Evolutionary conservation across 176 grass and related monocot species (phyloP).

Genomic region (Aegilops sharonensis): DNA sequence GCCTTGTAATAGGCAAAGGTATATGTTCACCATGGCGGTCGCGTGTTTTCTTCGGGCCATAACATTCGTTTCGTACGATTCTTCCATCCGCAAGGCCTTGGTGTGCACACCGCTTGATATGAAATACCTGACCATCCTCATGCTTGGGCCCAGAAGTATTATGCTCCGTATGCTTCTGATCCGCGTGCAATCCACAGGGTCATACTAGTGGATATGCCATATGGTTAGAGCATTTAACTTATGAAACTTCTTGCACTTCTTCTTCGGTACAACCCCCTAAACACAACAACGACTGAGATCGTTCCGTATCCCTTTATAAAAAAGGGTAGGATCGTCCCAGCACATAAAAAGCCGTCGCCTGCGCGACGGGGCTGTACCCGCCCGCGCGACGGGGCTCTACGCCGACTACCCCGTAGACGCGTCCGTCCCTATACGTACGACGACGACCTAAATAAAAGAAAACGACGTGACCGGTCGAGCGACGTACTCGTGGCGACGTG

Average conservation of each 20-base stretch:
- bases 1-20: constrained; percentile 71
- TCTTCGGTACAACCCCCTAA: too few species aligned
- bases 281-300: too few species aligned
- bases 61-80: constrained; percentile 80
- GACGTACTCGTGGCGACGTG: too few species aligned
- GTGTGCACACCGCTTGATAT: constrained; percentile 68
- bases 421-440: too few species aligned
- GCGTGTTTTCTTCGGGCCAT: constrained; percentile 62
- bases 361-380: too few species aligned
- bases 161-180: constrained; percentile 78
- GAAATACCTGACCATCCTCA: constrained; percentile 71
- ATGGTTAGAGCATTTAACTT: constrained; percentile 55
- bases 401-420: too few species aligned
- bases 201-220: constrained; percentile 59
- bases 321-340: too few species aligned
- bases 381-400: too few species aligned
- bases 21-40: constrained; percentile 91
- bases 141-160: constrained; percentile 90
- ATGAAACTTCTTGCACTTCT: background rate
- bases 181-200: constrained; percentile 60
- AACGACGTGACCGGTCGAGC: too few species aligned
- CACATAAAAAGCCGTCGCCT: too few species aligned
- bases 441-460: too few species aligned
- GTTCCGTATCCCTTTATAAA: too few species aligned
- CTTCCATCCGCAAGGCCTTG: constrained; percentile 80